Evolutionary conservation across 441 rosid species (phyloP).

Genomic region (Syzygium malaccense): DNA sequence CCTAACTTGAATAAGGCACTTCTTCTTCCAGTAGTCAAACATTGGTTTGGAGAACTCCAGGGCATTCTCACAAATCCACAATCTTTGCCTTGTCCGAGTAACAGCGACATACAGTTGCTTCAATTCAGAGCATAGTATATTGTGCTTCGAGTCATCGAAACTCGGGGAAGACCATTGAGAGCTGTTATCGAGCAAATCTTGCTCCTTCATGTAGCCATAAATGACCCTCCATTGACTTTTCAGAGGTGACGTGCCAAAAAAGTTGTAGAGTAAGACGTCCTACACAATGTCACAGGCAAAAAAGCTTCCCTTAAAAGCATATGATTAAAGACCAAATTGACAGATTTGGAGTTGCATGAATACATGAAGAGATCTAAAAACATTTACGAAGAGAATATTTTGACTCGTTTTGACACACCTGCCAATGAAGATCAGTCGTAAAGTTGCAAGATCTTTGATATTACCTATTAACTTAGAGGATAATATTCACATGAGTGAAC

Average conservation of each 20-base stretch:
- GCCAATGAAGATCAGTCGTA: not conserved
- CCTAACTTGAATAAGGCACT: conserved; percentile 29
- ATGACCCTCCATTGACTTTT: conserved; percentile 45
- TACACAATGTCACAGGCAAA: not conserved
- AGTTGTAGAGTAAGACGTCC: conserved; percentile 49
- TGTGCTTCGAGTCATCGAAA: conserved; percentile 26
- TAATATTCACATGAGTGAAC: not conserved
- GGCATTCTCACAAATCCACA: conserved; percentile 48
- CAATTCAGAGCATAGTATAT: conserved; percentile 44
- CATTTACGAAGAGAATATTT: not conserved
- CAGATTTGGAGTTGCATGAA: not conserved
- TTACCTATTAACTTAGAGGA: not conserved
- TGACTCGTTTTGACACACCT: not conserved
- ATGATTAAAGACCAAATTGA: not conserved
- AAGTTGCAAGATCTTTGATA: not conserved
- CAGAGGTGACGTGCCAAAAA: conserved; percentile 42
- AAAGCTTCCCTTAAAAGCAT: not conserved
- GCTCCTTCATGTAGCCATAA: conserved; percentile 38
- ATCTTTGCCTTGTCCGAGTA: conserved; percentile 47
- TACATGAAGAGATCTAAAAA: not conserved
- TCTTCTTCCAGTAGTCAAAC: conserved; percentile 39
- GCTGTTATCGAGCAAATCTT: conserved; percentile 17
- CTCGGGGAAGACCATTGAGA: conserved; percentile 13
- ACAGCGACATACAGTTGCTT: conserved; percentile 53
- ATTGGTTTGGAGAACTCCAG: conserved; percentile 25